Conservation (phyloP, 805 yeast genomes). For the Saturnispora ahearnii region DNA sequence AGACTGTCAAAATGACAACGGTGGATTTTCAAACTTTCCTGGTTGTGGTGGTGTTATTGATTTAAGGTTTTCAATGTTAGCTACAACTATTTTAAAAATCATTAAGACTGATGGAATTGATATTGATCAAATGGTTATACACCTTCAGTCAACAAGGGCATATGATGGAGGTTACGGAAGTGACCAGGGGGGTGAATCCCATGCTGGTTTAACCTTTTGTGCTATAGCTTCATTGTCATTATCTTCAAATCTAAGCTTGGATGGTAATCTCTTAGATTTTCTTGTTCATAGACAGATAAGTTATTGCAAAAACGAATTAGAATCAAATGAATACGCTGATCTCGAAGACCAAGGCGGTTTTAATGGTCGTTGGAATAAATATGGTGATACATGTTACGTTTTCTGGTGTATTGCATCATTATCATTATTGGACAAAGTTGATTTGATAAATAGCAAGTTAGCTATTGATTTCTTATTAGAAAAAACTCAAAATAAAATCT, state of each 20-base stretch:
- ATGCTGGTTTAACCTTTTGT: slow-evolving; percentile 83
- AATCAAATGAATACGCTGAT: slow-evolving; percentile 30
- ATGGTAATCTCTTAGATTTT: slow-evolving; percentile 41
- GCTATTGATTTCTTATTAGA: slow-evolving; percentile 38
- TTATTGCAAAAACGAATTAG: slow-evolving; percentile 22
- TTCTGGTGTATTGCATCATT: slow-evolving; percentile 74
- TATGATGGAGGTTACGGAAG: slow-evolving; percentile 71
- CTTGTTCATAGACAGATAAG: slow-evolving; percentile 54
- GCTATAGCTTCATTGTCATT: slow-evolving; percentile 56
- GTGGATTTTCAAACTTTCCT: slow-evolving; percentile 43
- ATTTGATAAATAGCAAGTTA: slow-evolving; percentile 29
- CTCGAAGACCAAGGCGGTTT: slow-evolving; percentile 61
- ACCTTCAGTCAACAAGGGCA: slow-evolving; percentile 30
- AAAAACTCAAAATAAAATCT: slow-evolving; percentile 47
- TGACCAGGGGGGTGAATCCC: slow-evolving; percentile 47
- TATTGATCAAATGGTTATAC: slow-evolving; percentile 29
- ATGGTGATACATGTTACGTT: slow-evolving; percentile 78
- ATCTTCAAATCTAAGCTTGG: slow-evolving; percentile 22
- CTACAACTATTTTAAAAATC: slow-evolving; percentile 50
- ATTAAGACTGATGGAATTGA: slow-evolving; percentile 37
- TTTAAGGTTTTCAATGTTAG: slow-evolving; percentile 66
- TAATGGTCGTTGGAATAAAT: slow-evolving; percentile 81
- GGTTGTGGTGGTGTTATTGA: slow-evolving; percentile 46
- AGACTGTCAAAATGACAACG: slow-evolving; percentile 52
- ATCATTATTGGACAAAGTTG: slow-evolving; percentile 27